Conservation (phyloP, 1,139 yeast species). For the Blastobotrys persicus region DNA sequence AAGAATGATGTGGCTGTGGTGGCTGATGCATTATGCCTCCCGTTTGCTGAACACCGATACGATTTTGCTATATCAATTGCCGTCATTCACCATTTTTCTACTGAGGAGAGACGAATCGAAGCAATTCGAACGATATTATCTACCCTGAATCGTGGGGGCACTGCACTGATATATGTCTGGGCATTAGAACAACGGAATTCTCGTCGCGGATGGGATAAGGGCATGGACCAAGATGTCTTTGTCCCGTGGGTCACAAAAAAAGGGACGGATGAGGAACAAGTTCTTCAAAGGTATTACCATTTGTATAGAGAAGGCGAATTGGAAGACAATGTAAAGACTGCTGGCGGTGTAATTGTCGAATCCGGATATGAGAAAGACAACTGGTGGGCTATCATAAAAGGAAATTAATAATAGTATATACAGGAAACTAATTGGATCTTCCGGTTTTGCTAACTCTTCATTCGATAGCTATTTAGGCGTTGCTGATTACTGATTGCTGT, state of each 20-base stretch:
- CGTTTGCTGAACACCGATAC: slow-evolving; percentile 58
- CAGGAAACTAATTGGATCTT: not conserved
- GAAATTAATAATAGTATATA: slow-evolving; percentile 15
- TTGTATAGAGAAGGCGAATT: slow-evolving; percentile 81
- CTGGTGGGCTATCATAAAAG: slow-evolving; percentile 74
- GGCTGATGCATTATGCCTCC: slow-evolving; percentile 73
- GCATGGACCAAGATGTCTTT: slow-evolving; percentile 87
- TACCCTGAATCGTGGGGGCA: slow-evolving; percentile 58
- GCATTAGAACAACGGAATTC: slow-evolving; percentile 89
- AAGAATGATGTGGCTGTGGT: slow-evolving; percentile 46
- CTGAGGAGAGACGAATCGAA: slow-evolving; percentile 67
- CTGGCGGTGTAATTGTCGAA: slow-evolving; percentile 65
- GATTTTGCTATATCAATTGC: slow-evolving; percentile 96
- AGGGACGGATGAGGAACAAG: slow-evolving; percentile 39
- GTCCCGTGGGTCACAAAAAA: slow-evolving; percentile 82
- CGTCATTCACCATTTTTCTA: slow-evolving; percentile 93
- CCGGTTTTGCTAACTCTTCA: too few relatives aligned
- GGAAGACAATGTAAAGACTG: slow-evolving; percentile 59
- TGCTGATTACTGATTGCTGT: too few relatives aligned
- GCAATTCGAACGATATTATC: slow-evolving; percentile 70
- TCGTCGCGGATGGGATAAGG: slow-evolving; percentile 82
- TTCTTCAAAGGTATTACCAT: slow-evolving; percentile 85
- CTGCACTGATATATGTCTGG: slow-evolving; percentile 87
- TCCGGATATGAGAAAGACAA: slow-evolving; percentile 91
- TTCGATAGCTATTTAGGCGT: too few relatives aligned